These are phyloP conservation scores for Coelastrella sp. DNA, from an alignment of 139 green algal species.

Conservation along the genomic window DNA sequence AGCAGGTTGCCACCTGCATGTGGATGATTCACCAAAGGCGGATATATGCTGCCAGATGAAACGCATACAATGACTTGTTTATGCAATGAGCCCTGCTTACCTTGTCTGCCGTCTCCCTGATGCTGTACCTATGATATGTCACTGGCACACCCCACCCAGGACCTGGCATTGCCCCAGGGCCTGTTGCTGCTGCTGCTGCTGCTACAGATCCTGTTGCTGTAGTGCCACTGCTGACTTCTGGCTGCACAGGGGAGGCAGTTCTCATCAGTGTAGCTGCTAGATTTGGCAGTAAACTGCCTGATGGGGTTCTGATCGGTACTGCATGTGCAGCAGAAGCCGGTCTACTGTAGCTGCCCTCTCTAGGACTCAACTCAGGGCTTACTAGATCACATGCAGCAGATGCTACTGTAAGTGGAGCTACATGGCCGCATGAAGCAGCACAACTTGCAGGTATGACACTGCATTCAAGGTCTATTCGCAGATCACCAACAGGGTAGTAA, in stretches of 20 bases:
- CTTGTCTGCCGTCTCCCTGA: conserved; percentile 4
- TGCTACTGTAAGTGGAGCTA: background rate
- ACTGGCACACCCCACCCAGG: conserved; percentile 5
- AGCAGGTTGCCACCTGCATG: too few relatives aligned
- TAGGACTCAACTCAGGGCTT: background rate
- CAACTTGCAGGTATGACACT: background rate
- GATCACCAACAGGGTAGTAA: conserved; percentile 37
- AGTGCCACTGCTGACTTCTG: too few relatives aligned
- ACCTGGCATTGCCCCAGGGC: background rate
- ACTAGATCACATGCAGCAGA: background rate
- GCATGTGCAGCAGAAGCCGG: background rate
- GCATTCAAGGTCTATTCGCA: conserved; percentile 9
- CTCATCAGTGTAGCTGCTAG: background rate
- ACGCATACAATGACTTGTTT: too few relatives aligned
- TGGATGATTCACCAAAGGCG: too few relatives aligned
- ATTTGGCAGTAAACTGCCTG: background rate
- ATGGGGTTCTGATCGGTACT: background rate
- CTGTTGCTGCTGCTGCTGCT: background rate
- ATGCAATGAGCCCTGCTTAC: background rate
- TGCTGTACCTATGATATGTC: conserved; percentile 10
- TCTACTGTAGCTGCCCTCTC: background rate
- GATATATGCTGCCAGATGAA: too few relatives aligned
- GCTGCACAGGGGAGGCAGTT: background rate
- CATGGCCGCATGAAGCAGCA: background rate
- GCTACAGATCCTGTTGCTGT: background rate